Conservation (phyloP, 1,284 basidiomycete species). For the Sanghuangporus baumii region DNA sequence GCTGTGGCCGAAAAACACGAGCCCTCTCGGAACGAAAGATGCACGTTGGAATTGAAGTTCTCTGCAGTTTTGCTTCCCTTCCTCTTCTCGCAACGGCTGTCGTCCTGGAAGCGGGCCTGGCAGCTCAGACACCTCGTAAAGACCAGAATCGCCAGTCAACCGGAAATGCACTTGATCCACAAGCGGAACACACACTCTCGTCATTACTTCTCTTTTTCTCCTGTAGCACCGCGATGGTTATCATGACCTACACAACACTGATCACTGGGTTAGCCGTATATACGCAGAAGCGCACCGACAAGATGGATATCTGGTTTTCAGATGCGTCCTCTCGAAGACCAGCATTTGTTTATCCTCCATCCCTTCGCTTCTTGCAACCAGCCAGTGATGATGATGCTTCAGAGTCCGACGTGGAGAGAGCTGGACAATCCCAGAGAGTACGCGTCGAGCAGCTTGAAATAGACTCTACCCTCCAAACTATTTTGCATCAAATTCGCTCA, state of each 20-base stretch:
- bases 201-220: not conserved
- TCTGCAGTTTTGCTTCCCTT: not conserved
- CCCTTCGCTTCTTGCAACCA: not conserved
- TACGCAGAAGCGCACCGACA: not conserved
- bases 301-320: conserved; percentile 9
- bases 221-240: not conserved
- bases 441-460: not conserved
- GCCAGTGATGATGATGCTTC: not conserved
- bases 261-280: not conserved
- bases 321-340: not conserved
- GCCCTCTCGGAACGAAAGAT: not conserved
- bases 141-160: not conserved
- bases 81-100: not conserved
- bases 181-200: not conserved
- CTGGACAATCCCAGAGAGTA: not conserved
- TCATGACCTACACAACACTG: not conserved
- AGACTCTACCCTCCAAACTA: not conserved
- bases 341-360: not conserved
- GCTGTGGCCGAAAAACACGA: not conserved
- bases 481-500: not conserved
- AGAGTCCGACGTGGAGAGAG: not conserved
- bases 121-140: not conserved
- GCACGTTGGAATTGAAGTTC: conserved; percentile 4
- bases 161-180: not conserved
- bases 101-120: not conserved